Conservation (phyloP, 2,329 filamentous ascomycete genomes). For the Botryotinia calthae region DNA sequence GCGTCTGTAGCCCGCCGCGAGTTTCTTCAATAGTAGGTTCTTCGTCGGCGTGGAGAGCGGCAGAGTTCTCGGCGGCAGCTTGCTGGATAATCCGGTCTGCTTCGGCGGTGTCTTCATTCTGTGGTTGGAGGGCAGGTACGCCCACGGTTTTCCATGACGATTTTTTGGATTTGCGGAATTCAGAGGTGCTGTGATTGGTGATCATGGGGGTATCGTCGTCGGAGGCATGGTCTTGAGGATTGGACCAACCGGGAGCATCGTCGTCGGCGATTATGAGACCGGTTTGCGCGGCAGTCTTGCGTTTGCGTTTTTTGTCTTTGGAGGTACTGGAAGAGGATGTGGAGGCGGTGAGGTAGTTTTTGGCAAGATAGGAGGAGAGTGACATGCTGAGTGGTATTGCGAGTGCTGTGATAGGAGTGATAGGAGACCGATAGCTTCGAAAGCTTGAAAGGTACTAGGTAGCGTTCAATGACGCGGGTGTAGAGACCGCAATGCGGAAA, state of each 20-base stretch:
- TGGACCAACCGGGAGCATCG: constrained; percentile 46
- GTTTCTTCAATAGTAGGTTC: constrained; percentile 81
- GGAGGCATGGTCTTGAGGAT: constrained; percentile 47
- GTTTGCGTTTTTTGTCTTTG: constrained; percentile 63
- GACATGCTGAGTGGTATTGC: constrained; percentile 48
- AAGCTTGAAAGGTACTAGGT: background rate
- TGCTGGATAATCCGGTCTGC: constrained; percentile 77
- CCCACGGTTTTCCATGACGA: constrained; percentile 76
- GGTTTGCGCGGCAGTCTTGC: constrained; percentile 48
- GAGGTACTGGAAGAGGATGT: constrained; percentile 46
- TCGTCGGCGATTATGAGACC: constrained; percentile 66
- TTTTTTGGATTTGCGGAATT: constrained; percentile 74
- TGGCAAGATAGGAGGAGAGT: constrained; percentile 82
- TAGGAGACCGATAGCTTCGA: background rate
- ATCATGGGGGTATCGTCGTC: constrained; percentile 52
- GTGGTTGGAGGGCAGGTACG: constrained; percentile 38
- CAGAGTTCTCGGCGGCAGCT: constrained; percentile 64
- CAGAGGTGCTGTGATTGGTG: constrained; percentile 48
- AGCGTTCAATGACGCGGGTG: background rate
- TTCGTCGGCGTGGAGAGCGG: constrained; percentile 50
- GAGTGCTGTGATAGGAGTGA: background rate
- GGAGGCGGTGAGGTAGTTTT: constrained; percentile 80
- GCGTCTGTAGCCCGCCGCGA: constrained; percentile 81
- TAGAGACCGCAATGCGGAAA: background rate
- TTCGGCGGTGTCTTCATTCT: constrained; percentile 54